phyloP scores from a whole-genome alignment of 1,284 basidiomycete species.

The Pyrrhoderma noxium region DNA sequence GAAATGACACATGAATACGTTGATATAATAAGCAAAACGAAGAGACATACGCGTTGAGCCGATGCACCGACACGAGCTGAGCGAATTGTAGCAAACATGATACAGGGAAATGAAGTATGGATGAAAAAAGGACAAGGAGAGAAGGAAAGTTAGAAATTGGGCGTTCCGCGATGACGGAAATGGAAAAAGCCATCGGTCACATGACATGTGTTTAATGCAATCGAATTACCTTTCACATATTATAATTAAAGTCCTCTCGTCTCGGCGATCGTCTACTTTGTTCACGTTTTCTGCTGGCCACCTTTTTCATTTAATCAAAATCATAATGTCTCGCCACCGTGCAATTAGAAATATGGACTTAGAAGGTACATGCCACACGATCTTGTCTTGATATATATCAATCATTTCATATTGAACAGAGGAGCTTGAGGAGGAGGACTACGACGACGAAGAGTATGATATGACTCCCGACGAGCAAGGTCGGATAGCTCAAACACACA shows the following conservation, averaged over 20 bases:
- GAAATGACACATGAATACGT: background rate
- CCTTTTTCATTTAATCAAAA: background rate
- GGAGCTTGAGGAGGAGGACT: slow-evolving; percentile 67
- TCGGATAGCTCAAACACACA: slow-evolving; percentile 25
- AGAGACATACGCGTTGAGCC: slow-evolving; percentile 14
- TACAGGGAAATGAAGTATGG: background rate
- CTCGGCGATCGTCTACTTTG: too few relatives aligned
- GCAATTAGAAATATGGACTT: slow-evolving; percentile 86
- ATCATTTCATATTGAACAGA: slow-evolving; percentile 38
- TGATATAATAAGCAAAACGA: background rate
- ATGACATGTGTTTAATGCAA: background rate
- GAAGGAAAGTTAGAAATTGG: too few relatives aligned
- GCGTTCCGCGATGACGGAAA: too few relatives aligned
- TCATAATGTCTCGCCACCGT: slow-evolving; percentile 81
- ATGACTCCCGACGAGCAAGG: slow-evolving; percentile 67
- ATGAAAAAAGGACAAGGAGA: too few relatives aligned
- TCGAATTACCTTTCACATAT: too few relatives aligned
- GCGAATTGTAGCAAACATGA: slow-evolving; percentile 19
- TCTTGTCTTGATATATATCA: slow-evolving; percentile 18
- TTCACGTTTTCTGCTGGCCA: background rate
- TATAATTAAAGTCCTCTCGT: too few relatives aligned
- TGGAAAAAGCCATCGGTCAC: background rate
- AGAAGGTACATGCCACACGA: slow-evolving; percentile 45
- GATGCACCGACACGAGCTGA: slow-evolving; percentile 4
- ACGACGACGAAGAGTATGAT: slow-evolving; percentile 58